Evolutionary conservation across 2,329 filamentous ascomycete genomes (phyloP).

Genomic region (Myriangium duriaei): DNA sequence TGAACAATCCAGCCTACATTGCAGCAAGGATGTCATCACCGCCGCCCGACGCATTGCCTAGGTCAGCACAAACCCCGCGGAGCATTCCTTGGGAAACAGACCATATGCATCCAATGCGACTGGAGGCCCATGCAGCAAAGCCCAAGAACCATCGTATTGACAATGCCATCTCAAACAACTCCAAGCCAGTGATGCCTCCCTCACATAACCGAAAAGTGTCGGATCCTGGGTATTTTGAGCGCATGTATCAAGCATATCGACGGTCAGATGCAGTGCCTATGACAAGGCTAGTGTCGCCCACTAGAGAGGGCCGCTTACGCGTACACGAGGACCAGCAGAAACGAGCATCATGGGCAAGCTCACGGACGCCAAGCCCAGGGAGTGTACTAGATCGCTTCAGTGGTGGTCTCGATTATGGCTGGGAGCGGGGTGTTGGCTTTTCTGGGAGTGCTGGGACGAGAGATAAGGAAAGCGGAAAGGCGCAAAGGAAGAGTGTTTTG

Average conservation of each 20-base stretch:
- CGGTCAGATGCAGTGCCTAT: slow-evolving; percentile 2
- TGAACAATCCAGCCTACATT: slow-evolving; percentile 8
- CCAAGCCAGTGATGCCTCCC: slow-evolving; percentile 14
- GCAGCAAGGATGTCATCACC: slow-evolving; percentile 3
- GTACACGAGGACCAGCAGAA: not conserved
- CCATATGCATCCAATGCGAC: not conserved
- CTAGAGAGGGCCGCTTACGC: not conserved
- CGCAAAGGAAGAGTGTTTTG: slow-evolving; percentile 23
- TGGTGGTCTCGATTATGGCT: slow-evolving; percentile 26
- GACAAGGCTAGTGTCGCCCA: slow-evolving; percentile 1
- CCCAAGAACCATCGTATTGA: slow-evolving; percentile 14
- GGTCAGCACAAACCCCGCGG: not conserved
- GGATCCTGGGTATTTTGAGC: too few species aligned
- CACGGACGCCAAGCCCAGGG: slow-evolving; percentile 7
- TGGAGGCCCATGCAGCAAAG: not conserved
- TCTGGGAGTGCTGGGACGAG: slow-evolving; percentile 26
- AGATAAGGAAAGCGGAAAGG: slow-evolving; percentile 14
- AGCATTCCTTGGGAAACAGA: not conserved
- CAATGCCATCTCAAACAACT: slow-evolving; percentile 18
- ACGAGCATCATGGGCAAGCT: not conserved
- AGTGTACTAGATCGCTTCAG: slow-evolving; percentile 21
- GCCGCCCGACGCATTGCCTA: not conserved
- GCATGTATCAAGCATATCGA: slow-evolving; percentile 10
- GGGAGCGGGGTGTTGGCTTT: slow-evolving; percentile 23
- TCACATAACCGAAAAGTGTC: too few species aligned